Percentiles rank a stretch among this genome's conserved stretches.
These are phyloP conservation scores for Suhomyces pyralidae DNA, from an alignment of 805 yeast species.

Conservation along the genomic window DNA sequence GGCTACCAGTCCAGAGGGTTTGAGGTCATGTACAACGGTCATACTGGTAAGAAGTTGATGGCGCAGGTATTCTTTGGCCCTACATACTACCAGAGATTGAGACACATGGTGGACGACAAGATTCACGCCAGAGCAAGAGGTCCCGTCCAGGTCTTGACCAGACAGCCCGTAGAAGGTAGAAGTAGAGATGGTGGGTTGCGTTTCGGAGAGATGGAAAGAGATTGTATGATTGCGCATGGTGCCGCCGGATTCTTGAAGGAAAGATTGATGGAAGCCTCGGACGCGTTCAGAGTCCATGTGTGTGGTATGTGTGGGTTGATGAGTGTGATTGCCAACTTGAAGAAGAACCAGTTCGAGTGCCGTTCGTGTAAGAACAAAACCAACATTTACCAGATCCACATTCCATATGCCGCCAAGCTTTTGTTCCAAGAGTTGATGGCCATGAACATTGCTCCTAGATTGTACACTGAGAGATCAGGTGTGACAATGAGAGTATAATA, in stretches of 20 bases:
- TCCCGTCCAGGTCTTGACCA: conserved; percentile 94
- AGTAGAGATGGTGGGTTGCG: conserved; percentile 99
- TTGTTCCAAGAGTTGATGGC: conserved; percentile 99
- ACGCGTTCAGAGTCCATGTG: conserved; percentile 96
- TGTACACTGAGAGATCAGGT: conserved; percentile 89
- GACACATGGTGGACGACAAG: conserved; percentile 99
- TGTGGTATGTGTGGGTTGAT: conserved; percentile 98
- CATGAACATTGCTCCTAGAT: conserved; percentile 96
- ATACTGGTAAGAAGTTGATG: conserved; percentile 96
- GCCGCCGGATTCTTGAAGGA: conserved; percentile 98
- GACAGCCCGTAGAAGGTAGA: conserved; percentile 99
- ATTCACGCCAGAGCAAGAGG: conserved; percentile 99
- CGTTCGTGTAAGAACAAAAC: conserved; percentile 98
- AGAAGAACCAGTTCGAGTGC: conserved; percentile 97
- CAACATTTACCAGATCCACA: conserved; percentile 93
- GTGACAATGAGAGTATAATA: conserved; percentile 35
- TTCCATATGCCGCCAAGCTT: conserved; percentile 97
- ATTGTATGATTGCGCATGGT: conserved; percentile 99
- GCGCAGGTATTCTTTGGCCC: conserved; percentile 99
- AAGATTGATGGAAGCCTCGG: conserved; percentile 98
- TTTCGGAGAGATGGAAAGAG: conserved; percentile 99
- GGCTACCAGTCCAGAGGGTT: conserved; percentile 98
- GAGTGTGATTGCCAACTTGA: conserved; percentile 95
- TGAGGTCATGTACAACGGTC: conserved; percentile 98
- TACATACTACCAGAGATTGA: conserved; percentile 95